Base-by-base conservation (phyloP, 805 yeast species). In the Maudiozyma turicensis region DNA sequence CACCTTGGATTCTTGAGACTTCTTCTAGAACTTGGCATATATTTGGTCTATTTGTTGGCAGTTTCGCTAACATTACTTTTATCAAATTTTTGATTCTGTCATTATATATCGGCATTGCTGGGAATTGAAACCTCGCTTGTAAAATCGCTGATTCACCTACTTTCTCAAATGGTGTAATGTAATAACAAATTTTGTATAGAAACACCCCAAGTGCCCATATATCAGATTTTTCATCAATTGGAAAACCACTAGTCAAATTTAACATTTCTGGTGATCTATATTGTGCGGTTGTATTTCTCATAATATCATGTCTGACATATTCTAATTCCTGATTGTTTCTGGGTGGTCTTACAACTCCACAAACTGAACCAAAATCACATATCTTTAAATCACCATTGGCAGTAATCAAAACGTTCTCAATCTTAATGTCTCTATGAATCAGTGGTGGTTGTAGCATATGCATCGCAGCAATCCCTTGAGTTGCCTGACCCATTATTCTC, bases 161-260 rank as follows among this genome's bases (percentile, higher is more conserved):
- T 33, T 66, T 69, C 64, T 86, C 95, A 59, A 86, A 86, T 0
- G 95, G 95, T 0, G 95, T 86, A 0, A 85, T 84, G 57, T 83
- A 86, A 63, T 83, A 86, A 58, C 93, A 84, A 45, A 86, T 61
- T 61, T 86, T 86, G 69, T 85, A 86, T 40, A 86, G 66, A 56
- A 85, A 84, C 28, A 85, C 78, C 10, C 95, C 95, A 33, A 86
- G 64, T 0, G 95, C 95, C 95, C 95, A 86, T 13, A 86, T 76
- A 64, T 86, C 95, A 48, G 87, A 78, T 62, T 86, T 86, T 60
- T 86, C 93, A 64, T 85, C 86, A 46, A 86, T 80, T 8, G 91
- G 83, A 50, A 76, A 75, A 3, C 86, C 80, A 52, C 79, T 74
- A 44, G 78, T 75, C 31, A 86, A 69, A 58, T 85, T 91, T 32